Evolutionary conservation across 2,329 filamentous ascomycete genomes (phyloP).

Genomic region (Daldinia sp.): DNA sequence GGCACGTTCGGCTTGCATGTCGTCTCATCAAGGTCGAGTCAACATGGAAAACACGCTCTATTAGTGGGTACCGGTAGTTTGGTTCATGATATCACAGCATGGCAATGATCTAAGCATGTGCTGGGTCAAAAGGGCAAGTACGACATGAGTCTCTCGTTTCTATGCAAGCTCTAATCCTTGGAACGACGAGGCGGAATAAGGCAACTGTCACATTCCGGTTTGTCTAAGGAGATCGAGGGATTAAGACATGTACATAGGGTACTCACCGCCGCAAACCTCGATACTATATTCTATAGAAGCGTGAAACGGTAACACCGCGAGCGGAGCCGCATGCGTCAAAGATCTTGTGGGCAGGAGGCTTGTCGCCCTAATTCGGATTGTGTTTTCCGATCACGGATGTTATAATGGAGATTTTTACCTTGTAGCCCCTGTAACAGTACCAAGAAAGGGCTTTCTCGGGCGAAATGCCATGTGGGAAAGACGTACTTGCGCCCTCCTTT

Average conservation of each 20-base stretch:
- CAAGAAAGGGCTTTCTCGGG: slow-evolving; percentile 16
- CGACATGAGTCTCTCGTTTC: slow-evolving; percentile 6
- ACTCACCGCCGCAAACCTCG: slow-evolving; percentile 24
- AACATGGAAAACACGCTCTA: slow-evolving; percentile 8
- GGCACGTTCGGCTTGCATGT: slow-evolving; percentile 20
- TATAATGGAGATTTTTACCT: background rate
- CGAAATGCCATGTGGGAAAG: slow-evolving; percentile 20
- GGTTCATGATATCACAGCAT: slow-evolving; percentile 34
- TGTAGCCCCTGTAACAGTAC: background rate
- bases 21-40: slow-evolving; percentile 14
- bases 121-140: slow-evolving; percentile 34
- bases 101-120: slow-evolving; percentile 21
- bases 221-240: slow-evolving; percentile 14
- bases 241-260: slow-evolving; percentile 19
- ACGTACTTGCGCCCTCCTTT: slow-evolving; percentile 29
- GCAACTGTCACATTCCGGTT: slow-evolving; percentile 27
- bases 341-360: slow-evolving; percentile 31
- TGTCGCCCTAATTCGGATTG: slow-evolving; percentile 11
- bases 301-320: slow-evolving; percentile 15
- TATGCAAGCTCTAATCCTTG: slow-evolving; percentile 28
- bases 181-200: slow-evolving; percentile 24
- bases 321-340: slow-evolving; percentile 31
- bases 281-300: slow-evolving; percentile 9
- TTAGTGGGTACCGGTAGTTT: slow-evolving; percentile 34
- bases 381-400: slow-evolving; percentile 19